These are phyloP conservation scores for Lactuca saligna DNA, from an alignment of 129 eudicot genomes.

Conservation along the genomic window DNA sequence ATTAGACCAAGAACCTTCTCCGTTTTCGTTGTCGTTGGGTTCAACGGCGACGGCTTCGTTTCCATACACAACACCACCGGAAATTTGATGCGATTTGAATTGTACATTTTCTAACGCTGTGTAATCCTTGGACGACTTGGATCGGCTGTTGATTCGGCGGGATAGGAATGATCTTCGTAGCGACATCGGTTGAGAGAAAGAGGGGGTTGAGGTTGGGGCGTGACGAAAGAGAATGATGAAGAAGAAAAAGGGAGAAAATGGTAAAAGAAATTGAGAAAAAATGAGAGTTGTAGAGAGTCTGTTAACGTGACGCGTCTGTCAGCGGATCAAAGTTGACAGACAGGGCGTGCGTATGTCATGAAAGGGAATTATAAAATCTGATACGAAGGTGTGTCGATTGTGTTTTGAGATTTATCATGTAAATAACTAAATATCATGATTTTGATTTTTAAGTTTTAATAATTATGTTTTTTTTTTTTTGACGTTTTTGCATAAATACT, in stretches of 20 bases:
- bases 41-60: slow-evolving; percentile 24
- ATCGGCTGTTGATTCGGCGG: slow-evolving; percentile 48
- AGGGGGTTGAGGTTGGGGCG: background rate
- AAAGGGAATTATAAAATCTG: background rate
- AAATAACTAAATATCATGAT: too few species aligned
- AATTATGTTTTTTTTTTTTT: too few species aligned
- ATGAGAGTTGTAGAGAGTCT: slow-evolving; percentile 21
- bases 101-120: slow-evolving; percentile 15
- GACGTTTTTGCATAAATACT: too few species aligned
- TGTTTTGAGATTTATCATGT: background rate
- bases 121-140: slow-evolving; percentile 43
- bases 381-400: background rate
- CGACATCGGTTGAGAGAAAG: slow-evolving; percentile 36
- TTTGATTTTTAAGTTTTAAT: too few species aligned
- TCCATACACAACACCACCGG: background rate
- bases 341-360: background rate
- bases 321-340: slow-evolving; percentile 27
- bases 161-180: slow-evolving; percentile 50
- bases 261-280: background rate
- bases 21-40: slow-evolving; percentile 17
- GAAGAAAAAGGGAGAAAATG: background rate
- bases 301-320: slow-evolving; percentile 31
- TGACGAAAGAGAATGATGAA: slow-evolving; percentile 10
- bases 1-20: slow-evolving; percentile 52
- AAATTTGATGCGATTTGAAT: slow-evolving; percentile 20